phyloP scores from a whole-genome alignment of 2,329 filamentous ascomycete species.

The Sporothrix dimorphospora region DNA sequence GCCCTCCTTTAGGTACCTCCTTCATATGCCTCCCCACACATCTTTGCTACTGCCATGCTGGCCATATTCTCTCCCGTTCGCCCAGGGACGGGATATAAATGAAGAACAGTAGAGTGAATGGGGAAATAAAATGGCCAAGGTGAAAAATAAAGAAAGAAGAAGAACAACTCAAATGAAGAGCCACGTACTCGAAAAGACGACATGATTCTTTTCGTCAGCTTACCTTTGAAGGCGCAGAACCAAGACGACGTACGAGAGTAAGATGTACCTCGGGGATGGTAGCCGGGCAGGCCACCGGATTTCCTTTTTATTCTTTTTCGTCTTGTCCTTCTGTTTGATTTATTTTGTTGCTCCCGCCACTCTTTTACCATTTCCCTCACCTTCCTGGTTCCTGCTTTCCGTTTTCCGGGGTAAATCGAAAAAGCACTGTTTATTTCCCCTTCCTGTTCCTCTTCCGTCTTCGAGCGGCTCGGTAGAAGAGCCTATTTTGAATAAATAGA shows the following conservation, averaged over 20 bases:
- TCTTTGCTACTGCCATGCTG: neutral
- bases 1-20: neutral
- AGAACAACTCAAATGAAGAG: too few relatives aligned
- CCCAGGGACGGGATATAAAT: neutral
- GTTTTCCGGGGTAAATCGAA: neutral
- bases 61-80: neutral
- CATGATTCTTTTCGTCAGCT: constrained; percentile 3
- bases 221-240: neutral
- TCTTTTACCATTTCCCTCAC: neutral
- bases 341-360: neutral
- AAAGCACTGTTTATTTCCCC: neutral
- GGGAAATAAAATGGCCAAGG: neutral
- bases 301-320: neutral
- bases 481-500: neutral
- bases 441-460: neutral
- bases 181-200: neutral
- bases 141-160: neutral
- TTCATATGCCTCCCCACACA: neutral
- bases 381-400: neutral
- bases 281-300: neutral
- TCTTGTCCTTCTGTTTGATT: neutral
- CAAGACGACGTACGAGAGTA: neutral
- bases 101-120: neutral
- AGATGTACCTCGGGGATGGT: neutral
- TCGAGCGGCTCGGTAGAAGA: constrained; percentile 1